Evolutionary conservation across 192 early-diverging fungal genomes (phyloP).

Genomic region (Mortierella claussenii): DNA sequence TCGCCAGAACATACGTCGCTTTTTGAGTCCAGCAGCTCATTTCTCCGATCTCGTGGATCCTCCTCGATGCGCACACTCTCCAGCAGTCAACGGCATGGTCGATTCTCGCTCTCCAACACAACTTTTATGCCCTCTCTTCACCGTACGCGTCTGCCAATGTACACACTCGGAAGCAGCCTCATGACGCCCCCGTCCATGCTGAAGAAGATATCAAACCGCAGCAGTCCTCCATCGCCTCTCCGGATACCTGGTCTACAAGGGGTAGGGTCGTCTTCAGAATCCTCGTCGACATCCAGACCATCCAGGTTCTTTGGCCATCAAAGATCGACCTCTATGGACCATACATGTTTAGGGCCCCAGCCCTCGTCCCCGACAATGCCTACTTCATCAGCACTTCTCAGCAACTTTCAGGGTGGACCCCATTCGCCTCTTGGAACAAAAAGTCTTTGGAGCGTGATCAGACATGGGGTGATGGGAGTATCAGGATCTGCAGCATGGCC

Average conservation of each 20-base stretch:
- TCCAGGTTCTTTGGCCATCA: constrained; percentile 38
- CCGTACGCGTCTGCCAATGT: constrained; percentile 30
- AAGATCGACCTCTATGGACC: constrained; percentile 20
- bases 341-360: background rate
- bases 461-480: constrained; percentile 48
- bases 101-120: constrained; percentile 34
- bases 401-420: constrained; percentile 4
- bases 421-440: constrained; percentile 22
- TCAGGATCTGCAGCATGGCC: constrained; percentile 39
- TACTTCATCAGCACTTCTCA: constrained; percentile 2
- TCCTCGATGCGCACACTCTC: constrained; percentile 10
- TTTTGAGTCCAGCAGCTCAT: background rate
- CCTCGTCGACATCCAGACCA: constrained; percentile 11
- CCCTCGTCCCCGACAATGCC: constrained; percentile 8
- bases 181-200: constrained; percentile 48
- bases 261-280: background rate
- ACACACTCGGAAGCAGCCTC: constrained; percentile 25
- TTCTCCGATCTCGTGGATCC: constrained; percentile 5
- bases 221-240: constrained; percentile 24
- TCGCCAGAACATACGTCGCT: background rate
- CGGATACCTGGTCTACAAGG: constrained; percentile 18
- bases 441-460: constrained; percentile 34
- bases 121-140: constrained; percentile 34
- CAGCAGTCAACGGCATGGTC: constrained; percentile 15
- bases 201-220: constrained; percentile 31